A percentile compares a stretch with the other conserved stretches of the same genome.
Conservation (phyloP, 2,329 filamentous ascomycete genomes). For the Cadophora gregata region DNA sequence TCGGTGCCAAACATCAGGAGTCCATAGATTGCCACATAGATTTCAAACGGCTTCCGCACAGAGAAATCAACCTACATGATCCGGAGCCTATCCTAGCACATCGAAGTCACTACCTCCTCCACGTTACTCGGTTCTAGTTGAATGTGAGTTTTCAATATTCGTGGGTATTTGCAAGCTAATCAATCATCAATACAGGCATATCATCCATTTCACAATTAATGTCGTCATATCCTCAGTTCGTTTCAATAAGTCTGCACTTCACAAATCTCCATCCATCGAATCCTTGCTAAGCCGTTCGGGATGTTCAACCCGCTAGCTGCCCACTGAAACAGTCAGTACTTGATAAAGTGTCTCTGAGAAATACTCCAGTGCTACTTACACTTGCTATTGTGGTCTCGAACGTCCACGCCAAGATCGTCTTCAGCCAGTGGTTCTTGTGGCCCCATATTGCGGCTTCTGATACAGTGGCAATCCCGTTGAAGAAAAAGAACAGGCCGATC, state of each 20-base stretch:
- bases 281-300: slow-evolving; percentile 44
- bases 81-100: neutral
- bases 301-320: slow-evolving; percentile 44
- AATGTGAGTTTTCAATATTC: neutral
- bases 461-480: slow-evolving; percentile 48
- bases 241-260: slow-evolving; percentile 22
- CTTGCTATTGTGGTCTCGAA: slow-evolving; percentile 45
- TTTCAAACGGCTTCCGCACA: neutral
- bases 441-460: slow-evolving; percentile 46
- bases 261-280: slow-evolving; percentile 45
- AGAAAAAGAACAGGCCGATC: slow-evolving; percentile 48
- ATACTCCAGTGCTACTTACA: neutral
- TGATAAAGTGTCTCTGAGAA: no score
- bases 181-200: neutral
- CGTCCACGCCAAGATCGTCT: slow-evolving; percentile 44
- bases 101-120: neutral
- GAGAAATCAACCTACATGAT: neutral
- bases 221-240: neutral
- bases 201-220: neutral
- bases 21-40: neutral
- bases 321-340: slow-evolving; percentile 36
- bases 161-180: neutral
- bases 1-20: neutral
- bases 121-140: neutral
- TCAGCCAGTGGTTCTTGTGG: slow-evolving; percentile 44